These are phyloP conservation scores for Talaromyces islandicus DNA, from an alignment of 2,329 filamentous ascomycete species.

Conservation along the genomic window DNA sequence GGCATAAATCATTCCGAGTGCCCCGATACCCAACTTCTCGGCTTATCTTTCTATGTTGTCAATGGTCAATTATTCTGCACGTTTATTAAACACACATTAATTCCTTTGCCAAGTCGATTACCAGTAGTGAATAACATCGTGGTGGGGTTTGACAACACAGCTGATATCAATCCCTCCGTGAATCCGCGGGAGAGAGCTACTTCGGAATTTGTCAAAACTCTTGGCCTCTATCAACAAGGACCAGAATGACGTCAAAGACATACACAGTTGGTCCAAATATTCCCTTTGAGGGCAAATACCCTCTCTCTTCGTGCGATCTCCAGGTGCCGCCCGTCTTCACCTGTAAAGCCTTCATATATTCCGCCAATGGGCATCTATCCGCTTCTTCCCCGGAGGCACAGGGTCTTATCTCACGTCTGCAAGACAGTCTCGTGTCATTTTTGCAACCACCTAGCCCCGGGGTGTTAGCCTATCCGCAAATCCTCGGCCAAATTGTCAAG, in stretches of 20 bases:
- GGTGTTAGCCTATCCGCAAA: not conserved
- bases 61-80: not conserved
- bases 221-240: not conserved
- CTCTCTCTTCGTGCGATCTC: not conserved
- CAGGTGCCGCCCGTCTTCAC: not conserved
- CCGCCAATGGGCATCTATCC: not conserved
- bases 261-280: not conserved
- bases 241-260: not conserved
- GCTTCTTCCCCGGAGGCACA: not conserved
- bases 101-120: not conserved
- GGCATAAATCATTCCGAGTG: not conserved
- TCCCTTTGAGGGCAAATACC: not conserved
- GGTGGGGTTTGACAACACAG: not conserved
- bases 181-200: not conserved
- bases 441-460: not conserved
- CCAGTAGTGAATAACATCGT: too few species aligned
- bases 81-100: not conserved
- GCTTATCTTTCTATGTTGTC: not conserved
- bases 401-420: not conserved
- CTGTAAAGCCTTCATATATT: not conserved
- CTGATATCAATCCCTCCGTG: not conserved
- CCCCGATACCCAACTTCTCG: not conserved
- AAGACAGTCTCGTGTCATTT: not conserved
- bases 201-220: not conserved
- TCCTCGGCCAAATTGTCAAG: not conserved